Percentiles rank a stretch among this genome's conserved stretches.
Evolutionary conservation across 2,329 filamentous ascomycete species (phyloP).

Genomic region (Calycina marina): DNA sequence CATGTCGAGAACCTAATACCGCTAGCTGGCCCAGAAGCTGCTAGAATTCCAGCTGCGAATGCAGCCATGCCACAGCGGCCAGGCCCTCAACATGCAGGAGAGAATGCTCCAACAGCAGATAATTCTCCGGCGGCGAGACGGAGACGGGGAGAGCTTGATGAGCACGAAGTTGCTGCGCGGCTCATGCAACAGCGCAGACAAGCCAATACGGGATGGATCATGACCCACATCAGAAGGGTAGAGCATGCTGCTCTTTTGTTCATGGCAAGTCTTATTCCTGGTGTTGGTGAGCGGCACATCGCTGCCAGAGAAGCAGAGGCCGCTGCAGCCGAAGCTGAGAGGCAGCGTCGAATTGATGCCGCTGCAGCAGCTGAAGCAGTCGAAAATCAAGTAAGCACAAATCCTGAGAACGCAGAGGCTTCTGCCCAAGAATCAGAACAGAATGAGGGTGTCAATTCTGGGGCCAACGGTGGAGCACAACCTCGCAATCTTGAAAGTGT

Average conservation of each 20-base stretch:
- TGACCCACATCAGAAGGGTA: constrained; percentile 35
- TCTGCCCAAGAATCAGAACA: too few relatives aligned
- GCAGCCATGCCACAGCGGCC: constrained; percentile 16
- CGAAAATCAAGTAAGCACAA: too few relatives aligned
- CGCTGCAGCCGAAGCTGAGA: constrained; percentile 16
- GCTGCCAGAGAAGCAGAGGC: constrained; percentile 21
- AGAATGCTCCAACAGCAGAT: background rate
- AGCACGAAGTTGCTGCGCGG: constrained; percentile 37
- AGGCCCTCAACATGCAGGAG: constrained; percentile 2
- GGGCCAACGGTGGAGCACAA: too few relatives aligned
- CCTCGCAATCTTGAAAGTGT: too few relatives aligned
- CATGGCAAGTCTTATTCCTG: constrained; percentile 50
- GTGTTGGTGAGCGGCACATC: constrained; percentile 51
- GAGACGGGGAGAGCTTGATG: constrained; percentile 25
- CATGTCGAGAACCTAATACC: constrained; percentile 47
- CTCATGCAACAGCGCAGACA: constrained; percentile 32
- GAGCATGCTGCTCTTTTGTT: constrained; percentile 49
- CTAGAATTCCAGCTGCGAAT: constrained; percentile 21
- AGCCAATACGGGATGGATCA: constrained; percentile 33
- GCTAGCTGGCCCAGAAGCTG: constrained; percentile 28
- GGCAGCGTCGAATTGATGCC: constrained; percentile 13
- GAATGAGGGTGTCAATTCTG: too few relatives aligned
- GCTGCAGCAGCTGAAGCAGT: constrained; percentile 11
- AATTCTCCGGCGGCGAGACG: constrained; percentile 1
- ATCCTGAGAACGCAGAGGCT: too few relatives aligned